Base-by-base conservation (phyloP, 2,329 filamentous ascomycete species). In the Fusarium ambrosium region DNA sequence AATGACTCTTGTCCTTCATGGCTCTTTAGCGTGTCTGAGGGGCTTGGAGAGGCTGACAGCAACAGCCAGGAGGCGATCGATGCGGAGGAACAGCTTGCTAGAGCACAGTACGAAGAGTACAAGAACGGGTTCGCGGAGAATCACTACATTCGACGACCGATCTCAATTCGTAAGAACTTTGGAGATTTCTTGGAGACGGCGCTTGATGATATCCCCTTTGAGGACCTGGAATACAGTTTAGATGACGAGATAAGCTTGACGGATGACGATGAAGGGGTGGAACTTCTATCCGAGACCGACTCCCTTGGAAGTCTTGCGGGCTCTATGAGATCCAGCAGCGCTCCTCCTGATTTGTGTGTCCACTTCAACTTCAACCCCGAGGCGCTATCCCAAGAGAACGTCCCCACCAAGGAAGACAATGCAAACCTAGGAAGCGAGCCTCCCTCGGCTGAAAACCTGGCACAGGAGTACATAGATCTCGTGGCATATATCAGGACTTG, bases 1-100 rank as follows among this genome's bases (percentile, higher is more conserved):
- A 74, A 55, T 4, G 62, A 74, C 16, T 24, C 7, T 5, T 77
- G 73, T 14, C 34, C 32, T 4, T 76, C 75, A 2, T 68, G 75
- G 75, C 61, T 76, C 24, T 66, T 41, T 2, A 59, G 64, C 3
- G 3, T 51, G 3, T n/a, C 51, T 9, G 10, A 24, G 4, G 45
- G 60, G 1, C 60, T 59, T 22, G 66, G 62, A 6, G 41, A 66
- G 9, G 13, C 2, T 11, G 37, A 59, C 20, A 58, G 58, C 10
- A 32, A 69, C 27, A 32, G 39, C 1, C 43, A 16, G 8, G 43
- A 63, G 4, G 20, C n/a, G 11, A 53, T n/a, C 1, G 18, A 22
- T n/a, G 18, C 22, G 1, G 51, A 64, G 9, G 43, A 66, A 13
- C 13, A 16, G 20, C 48, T 56, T 36, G 71, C 75, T 2, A 37